Evolutionary conservation across 371 early-diverging fungal species (phyloP).

Genomic region (Choanephora cucurbitarum): DNA sequence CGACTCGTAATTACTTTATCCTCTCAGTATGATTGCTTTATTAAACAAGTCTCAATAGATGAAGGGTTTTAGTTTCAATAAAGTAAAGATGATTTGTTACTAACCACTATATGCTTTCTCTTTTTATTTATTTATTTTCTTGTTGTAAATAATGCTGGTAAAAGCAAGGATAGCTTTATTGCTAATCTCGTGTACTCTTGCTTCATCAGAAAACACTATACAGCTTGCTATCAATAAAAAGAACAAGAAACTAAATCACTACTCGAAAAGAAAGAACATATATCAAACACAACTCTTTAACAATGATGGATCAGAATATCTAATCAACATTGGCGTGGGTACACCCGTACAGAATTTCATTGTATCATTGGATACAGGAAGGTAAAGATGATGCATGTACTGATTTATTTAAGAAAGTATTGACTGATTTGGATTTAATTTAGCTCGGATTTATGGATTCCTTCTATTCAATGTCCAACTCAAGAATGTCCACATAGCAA

Average conservation of each 20-base stretch:
- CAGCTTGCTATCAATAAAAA: constrained; percentile 5
- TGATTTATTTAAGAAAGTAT: neutral
- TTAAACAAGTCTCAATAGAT: too few relatives aligned
- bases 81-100: too few relatives aligned
- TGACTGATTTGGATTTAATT: neutral
- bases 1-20: too few relatives aligned
- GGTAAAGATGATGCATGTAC: neutral
- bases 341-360: constrained; percentile 24
- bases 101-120: neutral
- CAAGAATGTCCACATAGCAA: constrained; percentile 14
- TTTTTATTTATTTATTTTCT: neutral
- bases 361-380: constrained; percentile 26
- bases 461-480: constrained; percentile 16
- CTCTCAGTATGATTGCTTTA: too few relatives aligned
- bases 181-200: neutral
- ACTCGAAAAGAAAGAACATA: constrained; percentile 1
- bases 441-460: constrained; percentile 33
- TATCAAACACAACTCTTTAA: constrained; percentile 14
- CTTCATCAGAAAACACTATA: neutral
- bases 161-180: neutral
- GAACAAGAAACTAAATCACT: neutral
- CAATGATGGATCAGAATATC: constrained; percentile 17
- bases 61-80: too few relatives aligned
- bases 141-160: neutral
- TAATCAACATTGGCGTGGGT: constrained; percentile 18